Conservation (phyloP, 345 rosid species). For the Psidium friedrichsthalianum region DNA sequence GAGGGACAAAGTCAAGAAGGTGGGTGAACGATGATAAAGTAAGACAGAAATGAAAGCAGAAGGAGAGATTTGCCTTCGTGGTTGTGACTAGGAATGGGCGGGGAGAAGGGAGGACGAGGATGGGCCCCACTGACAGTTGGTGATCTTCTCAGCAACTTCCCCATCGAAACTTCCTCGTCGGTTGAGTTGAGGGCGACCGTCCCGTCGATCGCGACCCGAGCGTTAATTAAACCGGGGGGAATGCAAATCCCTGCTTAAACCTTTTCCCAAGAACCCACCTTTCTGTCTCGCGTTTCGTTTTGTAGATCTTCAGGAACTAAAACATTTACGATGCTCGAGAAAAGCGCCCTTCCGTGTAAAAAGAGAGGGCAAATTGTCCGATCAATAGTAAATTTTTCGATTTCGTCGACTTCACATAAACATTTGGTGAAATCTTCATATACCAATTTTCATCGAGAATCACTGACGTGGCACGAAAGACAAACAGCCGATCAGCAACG, state of each 20-base stretch:
- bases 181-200: not conserved
- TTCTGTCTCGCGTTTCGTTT: not conserved
- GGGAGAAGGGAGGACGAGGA: not conserved
- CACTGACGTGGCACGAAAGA: fast-evolving
- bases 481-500: fast-evolving
- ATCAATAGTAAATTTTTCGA: too few relatives aligned
- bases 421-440: too few relatives aligned
- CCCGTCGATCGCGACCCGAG: not conserved
- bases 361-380: too few relatives aligned
- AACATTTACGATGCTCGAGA: too few relatives aligned
- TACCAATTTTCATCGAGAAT: fast-evolving
- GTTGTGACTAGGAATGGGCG: not conserved
- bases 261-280: not conserved
- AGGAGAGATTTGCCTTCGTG: not conserved
- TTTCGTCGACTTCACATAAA: fast-evolving
- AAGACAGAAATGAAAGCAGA: too few relatives aligned
- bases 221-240: not conserved
- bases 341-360: too few relatives aligned
- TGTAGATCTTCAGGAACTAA: too few relatives aligned
- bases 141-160: not conserved
- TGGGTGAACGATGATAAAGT: not conserved
- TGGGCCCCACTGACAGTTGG: constrained; percentile 8
- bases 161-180: not conserved
- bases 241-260: too few relatives aligned
- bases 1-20: not conserved